phyloP scores from a whole-genome alignment of 768 basidiomycete species.

The Mycena crocata region DNA sequence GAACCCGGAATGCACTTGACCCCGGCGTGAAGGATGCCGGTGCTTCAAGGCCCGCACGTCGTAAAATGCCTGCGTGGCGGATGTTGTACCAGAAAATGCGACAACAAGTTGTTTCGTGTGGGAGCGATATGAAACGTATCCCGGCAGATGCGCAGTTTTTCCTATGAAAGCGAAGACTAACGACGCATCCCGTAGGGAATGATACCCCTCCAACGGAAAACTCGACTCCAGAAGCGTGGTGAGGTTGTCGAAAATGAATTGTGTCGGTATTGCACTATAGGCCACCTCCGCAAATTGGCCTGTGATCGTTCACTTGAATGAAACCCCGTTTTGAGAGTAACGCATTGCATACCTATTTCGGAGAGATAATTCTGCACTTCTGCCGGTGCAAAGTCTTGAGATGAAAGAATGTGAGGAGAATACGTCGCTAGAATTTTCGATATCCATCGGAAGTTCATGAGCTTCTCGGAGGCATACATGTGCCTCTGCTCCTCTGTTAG shows the following conservation, averaged over 20 bases:
- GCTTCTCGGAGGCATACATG: constrained; percentile 65
- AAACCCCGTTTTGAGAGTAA: not conserved
- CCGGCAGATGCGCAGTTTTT: constrained; percentile 56
- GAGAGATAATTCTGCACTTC: constrained; percentile 54
- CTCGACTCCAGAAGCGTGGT: constrained; percentile 49
- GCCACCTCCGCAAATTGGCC: constrained; percentile 69
- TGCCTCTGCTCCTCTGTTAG: constrained; percentile 56
- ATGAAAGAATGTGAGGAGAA: constrained; percentile 56
- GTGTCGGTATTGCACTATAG: constrained; percentile 56
- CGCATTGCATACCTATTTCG: constrained; percentile 51
- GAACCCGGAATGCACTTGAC: constrained; percentile 65
- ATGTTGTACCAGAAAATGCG: constrained; percentile 63
- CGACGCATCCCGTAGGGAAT: constrained; percentile 46
- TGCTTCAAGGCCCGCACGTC: constrained; percentile 56
- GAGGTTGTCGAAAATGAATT: constrained; percentile 57
- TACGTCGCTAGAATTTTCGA: constrained; percentile 59
- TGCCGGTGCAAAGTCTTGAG: constrained; percentile 52
- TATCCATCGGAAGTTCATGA: constrained; percentile 68
- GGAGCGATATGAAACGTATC: constrained; percentile 59
- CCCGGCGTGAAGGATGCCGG: constrained; percentile 51
- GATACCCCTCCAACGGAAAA: constrained; percentile 65
- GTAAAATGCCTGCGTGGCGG: constrained; percentile 56
- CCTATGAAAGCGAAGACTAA: constrained; percentile 56
- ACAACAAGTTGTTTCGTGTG: constrained; percentile 59
- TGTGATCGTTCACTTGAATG: constrained; percentile 31